Base-by-base conservation (phyloP, 2,329 filamentous ascomycete genomes). In the Nigrospora sphaerica region DNA sequence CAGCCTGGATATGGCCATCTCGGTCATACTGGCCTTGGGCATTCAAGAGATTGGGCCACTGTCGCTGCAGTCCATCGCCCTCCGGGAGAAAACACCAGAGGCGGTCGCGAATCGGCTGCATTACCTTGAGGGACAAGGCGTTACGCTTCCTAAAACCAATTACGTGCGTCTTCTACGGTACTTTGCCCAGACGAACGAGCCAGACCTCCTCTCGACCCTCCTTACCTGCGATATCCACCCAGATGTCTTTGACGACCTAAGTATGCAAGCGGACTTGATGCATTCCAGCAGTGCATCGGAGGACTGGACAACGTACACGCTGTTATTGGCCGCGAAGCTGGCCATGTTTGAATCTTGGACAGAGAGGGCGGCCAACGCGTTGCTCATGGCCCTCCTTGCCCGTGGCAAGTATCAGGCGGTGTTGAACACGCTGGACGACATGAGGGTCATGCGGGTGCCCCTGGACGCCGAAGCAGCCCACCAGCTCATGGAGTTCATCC, bases 11-110 rank as follows among this genome's bases (percentile, higher is more conserved):
- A 78, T 85, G 53, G 80, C 88, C 23, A 80, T 95, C 46, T 54
- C 59, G 4, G 78, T 78, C 32, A 75, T 86, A 7, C 69, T 93
- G 16, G 80, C 86, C 56, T 77, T 95, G 44, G 86, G 86, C 2
- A 70, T 95, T 6, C 73, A 80, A 41, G 70, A 73, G 33, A 84
- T 95, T 51, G 90, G 90, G 0, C 85, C 89, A 0, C 68, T 85
- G 16, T 86, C 88, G 4, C 62, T 95, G 17, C 85, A 90, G 52
- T 84, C 91, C 39, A 80, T 95, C 62, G 88, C 83, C 4, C 63
- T 85, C 12, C 77, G 87, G 56, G 79, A 86, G 44, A 62, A 69
- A 2, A 74, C 75, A 11, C 62, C 80, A 0, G 66, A 74, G 32
- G 75, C 73, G 7, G 69, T 93, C n/a, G 58, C 72, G 19, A 61